These are phyloP conservation scores for Xylariaceae sp. DNA, from an alignment of 2,329 filamentous ascomycete species.

Conservation along the genomic window DNA sequence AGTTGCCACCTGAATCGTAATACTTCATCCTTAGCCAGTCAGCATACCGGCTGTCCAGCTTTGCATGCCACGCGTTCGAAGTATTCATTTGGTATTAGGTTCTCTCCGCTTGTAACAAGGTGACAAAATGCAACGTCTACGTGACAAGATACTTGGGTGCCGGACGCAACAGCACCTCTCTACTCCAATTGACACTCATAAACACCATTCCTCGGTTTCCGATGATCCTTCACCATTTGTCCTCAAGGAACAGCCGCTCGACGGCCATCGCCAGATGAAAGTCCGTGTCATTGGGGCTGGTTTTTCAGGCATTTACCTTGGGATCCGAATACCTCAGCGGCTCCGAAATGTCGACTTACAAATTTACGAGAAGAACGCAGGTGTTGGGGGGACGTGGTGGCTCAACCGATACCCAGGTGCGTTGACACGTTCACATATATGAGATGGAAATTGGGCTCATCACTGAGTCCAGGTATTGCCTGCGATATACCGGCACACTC, in stretches of 20 bases:
- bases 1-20: too few species aligned
- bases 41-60: too few species aligned
- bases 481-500: conserved; percentile 43
- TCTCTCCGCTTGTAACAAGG: too few species aligned
- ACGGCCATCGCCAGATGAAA: conserved; percentile 30
- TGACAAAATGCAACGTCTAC: too few species aligned
- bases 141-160: too few species aligned
- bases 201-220: neutral
- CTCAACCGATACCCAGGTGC: conserved; percentile 35
- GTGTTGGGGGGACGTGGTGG: conserved; percentile 37
- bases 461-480: conserved; percentile 23
- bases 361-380: conserved; percentile 33
- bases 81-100: too few species aligned
- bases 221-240: conserved; percentile 11
- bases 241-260: conserved; percentile 27
- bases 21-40: too few species aligned
- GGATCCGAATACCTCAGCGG: conserved; percentile 32
- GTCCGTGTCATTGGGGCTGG: conserved; percentile 34
- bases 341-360: conserved; percentile 31
- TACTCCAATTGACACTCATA: too few species aligned
- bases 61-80: too few species aligned
- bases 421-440: neutral
- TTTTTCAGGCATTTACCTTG: conserved; percentile 34
- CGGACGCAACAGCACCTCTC: too few species aligned
- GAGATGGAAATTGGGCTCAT: neutral